Percentiles rank a stretch among this genome's conserved stretches.
Conservation (phyloP, 345 rosid species). For the Gossypium ekmanianum region DNA sequence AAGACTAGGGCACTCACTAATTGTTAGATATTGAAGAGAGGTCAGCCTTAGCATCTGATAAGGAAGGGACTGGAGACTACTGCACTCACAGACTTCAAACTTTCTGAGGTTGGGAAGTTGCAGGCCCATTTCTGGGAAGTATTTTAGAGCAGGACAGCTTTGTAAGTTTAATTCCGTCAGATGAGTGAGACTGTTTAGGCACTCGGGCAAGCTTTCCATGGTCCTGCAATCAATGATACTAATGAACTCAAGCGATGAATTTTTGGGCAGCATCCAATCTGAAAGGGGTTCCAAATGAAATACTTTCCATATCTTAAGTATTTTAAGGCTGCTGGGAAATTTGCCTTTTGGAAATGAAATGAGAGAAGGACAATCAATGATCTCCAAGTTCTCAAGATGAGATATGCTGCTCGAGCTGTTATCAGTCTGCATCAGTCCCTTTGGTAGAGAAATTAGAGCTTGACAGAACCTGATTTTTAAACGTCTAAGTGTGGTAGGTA, state of each 20-base stretch:
- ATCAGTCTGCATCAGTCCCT: constrained; percentile 14
- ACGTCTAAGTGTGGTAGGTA: not conserved
- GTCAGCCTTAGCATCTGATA: not conserved
- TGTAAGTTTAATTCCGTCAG: constrained; percentile 14
- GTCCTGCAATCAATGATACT: not conserved
- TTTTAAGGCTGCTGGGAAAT: constrained; percentile 14
- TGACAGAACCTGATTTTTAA: not conserved
- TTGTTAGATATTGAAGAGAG: constrained; percentile 1
- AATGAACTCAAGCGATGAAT: constrained; percentile 16
- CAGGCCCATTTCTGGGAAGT: constrained; percentile 23
- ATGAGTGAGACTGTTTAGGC: not conserved
- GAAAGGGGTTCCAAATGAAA: constrained; percentile 2
- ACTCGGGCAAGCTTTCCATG: constrained; percentile 1
- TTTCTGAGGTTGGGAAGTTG: constrained; percentile 13
- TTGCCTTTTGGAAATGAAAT: constrained; percentile 16
- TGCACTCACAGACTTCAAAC: not conserved
- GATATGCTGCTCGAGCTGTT: not conserved
- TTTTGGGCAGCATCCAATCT: constrained; percentile 12
- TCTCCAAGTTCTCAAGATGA: constrained; percentile 22
- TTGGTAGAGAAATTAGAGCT: constrained; percentile 9
- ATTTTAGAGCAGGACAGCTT: constrained; percentile 12
- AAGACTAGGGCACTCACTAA: constrained; percentile 15
- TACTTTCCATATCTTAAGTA: constrained; percentile 9
- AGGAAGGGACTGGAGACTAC: constrained; percentile 16
- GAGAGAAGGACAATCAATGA: constrained; percentile 24